Evolutionary conservation across 2,329 filamentous ascomycete species (phyloP), one percentile per base, ranked within the genome.

Genomic region (Alternaria brassicae): DNA sequence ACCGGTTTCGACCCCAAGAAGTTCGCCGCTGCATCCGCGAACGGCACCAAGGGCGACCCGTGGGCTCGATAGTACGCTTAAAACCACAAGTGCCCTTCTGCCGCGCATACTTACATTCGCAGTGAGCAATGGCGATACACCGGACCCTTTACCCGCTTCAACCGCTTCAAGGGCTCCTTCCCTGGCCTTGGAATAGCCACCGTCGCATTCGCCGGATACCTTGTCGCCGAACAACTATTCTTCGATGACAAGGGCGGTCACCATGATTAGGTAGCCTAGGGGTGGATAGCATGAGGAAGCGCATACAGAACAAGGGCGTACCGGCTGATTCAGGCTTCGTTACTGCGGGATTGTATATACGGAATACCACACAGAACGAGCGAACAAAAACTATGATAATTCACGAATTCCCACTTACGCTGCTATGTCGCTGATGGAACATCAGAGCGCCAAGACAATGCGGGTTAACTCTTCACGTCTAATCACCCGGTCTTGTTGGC

Each of bases 101-200:
- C 19, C 40, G 27, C 44, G 19, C 40, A 56, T 61, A 63, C 69
- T 75, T 48, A 77, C 41, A 17, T 40, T 30, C 23, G 44, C 78
- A 99, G 95, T 76, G 95, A 99, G 84, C 86, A 91, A 76, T 99
- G 95, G 95, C 87, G 95, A 80, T 97, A 97, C 84, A 89, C 86
- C 34, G 95, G 94, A 65, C 89, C 87, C 54, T 98, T 97, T 84
- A 90, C 89, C 67, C 88, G 94, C 72, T 91, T 84, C 82, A 96
- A 97, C 82, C 90, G 95, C 71, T 95, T 97, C 84, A 93, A 89
- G 82, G 84, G 86, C 73, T 84, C 88, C 65, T 92, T 99, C 77
- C 95, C 95, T 36, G 95, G 95, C 62, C 85, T 99, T 72, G 95
- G 95, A 66, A 96, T 94, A 71, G 95, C 93, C 30, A 91, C 91